Base-by-base conservation (phyloP, 2,329 filamentous ascomycete genomes). In the Pezicula rhizophila region DNA sequence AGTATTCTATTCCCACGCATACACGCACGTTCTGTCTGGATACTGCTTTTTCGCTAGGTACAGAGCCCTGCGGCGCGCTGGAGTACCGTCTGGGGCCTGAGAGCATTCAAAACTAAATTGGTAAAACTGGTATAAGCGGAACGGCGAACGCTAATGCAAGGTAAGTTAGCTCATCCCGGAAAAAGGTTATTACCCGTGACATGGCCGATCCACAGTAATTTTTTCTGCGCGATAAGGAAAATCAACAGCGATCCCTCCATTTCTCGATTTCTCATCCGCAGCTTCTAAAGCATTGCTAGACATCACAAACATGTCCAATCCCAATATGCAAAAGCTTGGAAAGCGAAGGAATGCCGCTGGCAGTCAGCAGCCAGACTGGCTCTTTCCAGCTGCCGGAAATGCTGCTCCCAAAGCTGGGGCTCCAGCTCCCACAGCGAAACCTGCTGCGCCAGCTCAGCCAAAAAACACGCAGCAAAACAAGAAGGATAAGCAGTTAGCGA, bases 281-380 rank as follows among this genome's bases (percentile, higher is more conserved):
- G 34, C 45, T 15, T 37, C 12, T 18, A 23, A 20, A 7, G 10
- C 31, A 34, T 35, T 25, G 34, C 11, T 23, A 23, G 2, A 34
- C 3, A 23, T 25, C 23, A 20, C 33, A 35, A 23, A 23, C 31
- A 45, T 35, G 28, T 45, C 28, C 18, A 63, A 66, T 53, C 57
- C 64, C 14, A 66, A 65, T 37, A 54, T 59, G 50, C 56, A 60
- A 46, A 63, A 62, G 52, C 48, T 66, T 41, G 61, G 61, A 26
- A 63, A 64, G 55, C 53, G 61, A 23, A 64, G 56, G 50, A 53
- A 46, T 15, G 23, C 52, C 31, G 35, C 50, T 25, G 51, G 50
- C 43, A 48, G 56, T 33, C 46, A 59, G 44, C 53, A 61, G 42
- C 60, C 64, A 50, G 57, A 59, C 45, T 66, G 63, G 63, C 57